Evolutionary conservation across 1,139 yeast genomes (phyloP), one percentile per base, ranked within the genome.

Genomic region (Scheffersomyces segobiensis): DNA sequence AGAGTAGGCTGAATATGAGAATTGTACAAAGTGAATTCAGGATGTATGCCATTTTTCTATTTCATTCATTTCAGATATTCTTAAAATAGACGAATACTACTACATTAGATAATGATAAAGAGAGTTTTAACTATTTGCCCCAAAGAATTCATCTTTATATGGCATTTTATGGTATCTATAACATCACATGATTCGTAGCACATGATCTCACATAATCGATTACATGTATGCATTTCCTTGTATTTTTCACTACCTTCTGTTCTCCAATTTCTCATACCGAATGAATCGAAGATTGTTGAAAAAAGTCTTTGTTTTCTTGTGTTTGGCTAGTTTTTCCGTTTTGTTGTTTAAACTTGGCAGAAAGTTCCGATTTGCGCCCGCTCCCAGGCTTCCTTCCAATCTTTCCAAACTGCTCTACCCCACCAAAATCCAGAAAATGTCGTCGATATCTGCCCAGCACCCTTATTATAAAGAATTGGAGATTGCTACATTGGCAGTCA

Each of bases 401-500:
- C 12, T 7, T 32, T 32, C 42, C 42, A 32, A 14, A 32, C 42
- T 14, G 5, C 1, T 4, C 12, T 32, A 32, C 42, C 42, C 42
- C 42, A 32, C 42, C 42, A 32, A 32, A 7, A 2, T 10, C 17
- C 7, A 32, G 42, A 32, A 14, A 32, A 48, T 48, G 50, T 48
- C 50, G n/a, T 20, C 50, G 21, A 42, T 52, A 19, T 22, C 53
- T 50, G 63, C 64, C 63, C 49, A 61, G 48, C 80, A 76, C 54
- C 69, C 74, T 8, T 80, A 80, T 66, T 63, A 68, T 39, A 83
- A 77, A 68, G 98, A 93, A 73, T 82, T 89, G 47, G 78, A 82
- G 58, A 82, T 93, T 54, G 98, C 98, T 24, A 87, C 93, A 54
- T 78, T 91, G 66, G 98, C 98, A 0, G 98, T 95, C 46, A 90